A percentile compares a stretch with the other conserved stretches of the same genome.
phyloP scores from a whole-genome alignment of 2,329 filamentous ascomycete genomes.

The Talaromyces rugulosus region DNA sequence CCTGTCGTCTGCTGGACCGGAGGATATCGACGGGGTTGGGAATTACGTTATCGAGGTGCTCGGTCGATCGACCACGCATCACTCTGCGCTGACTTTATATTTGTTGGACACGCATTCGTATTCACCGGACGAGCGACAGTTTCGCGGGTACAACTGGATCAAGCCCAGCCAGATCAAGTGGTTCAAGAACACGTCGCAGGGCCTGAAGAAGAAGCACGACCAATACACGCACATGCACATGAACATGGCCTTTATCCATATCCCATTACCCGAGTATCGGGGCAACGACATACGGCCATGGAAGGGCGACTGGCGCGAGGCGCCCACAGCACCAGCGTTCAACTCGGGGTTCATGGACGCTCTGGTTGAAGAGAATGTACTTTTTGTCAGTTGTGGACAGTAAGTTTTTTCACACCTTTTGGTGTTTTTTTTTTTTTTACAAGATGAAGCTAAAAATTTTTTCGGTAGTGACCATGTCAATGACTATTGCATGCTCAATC shows the following conservation, averaged over 20 bases:
- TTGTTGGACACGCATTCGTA: constrained; percentile 91
- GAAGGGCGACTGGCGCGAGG: constrained; percentile 73
- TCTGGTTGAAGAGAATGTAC: constrained; percentile 76
- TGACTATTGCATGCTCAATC: constrained; percentile 80
- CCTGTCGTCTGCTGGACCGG: constrained; percentile 76
- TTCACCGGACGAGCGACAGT: constrained; percentile 81
- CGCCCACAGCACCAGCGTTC: constrained; percentile 79
- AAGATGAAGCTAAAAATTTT: constrained; percentile 19
- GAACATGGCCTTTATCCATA: constrained; percentile 96
- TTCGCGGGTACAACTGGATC: constrained; percentile 94
- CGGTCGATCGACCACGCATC: constrained; percentile 70
- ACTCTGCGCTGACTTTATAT: constrained; percentile 92
- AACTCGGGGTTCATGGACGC: constrained; percentile 94
- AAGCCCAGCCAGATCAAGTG: constrained; percentile 91
- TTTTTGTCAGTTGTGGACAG: constrained; percentile 89
- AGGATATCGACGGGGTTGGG: constrained; percentile 80
- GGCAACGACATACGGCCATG: constrained; percentile 54
- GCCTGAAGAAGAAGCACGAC: constrained; percentile 70
- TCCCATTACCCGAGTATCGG: constrained; percentile 82
- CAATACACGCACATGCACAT: constrained; percentile 90
- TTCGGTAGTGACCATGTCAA: constrained; percentile 78
- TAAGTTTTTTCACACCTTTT: constrained; percentile 43
- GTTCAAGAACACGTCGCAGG: constrained; percentile 76
- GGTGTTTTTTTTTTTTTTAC: not conserved
- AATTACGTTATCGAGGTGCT: constrained; percentile 94